Conservation (phyloP, 805 yeast species). For the Candida dajiaensis region DNA sequence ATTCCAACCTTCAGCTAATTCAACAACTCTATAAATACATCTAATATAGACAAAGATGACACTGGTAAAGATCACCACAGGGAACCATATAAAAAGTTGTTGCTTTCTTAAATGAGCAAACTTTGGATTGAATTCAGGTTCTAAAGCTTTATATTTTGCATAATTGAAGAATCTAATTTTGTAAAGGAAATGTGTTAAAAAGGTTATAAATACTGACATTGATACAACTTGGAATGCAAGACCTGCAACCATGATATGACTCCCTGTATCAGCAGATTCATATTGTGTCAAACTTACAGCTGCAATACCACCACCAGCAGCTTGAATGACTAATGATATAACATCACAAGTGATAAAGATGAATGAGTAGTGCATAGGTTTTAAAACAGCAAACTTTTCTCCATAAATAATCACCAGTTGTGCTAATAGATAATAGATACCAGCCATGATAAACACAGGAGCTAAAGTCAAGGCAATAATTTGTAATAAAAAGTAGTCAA, state of each 20-base stretch:
- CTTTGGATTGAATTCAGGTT: conserved; percentile 30
- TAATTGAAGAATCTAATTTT: conserved; percentile 28
- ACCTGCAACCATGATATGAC: conserved; percentile 72
- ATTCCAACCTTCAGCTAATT: conserved; percentile 65
- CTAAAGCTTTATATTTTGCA: conserved; percentile 21
- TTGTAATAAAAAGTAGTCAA: conserved; percentile 51
- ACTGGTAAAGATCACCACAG: conserved; percentile 39
- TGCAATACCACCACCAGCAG: conserved; percentile 50
- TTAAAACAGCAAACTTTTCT: conserved; percentile 39
- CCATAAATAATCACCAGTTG: conserved; percentile 62
- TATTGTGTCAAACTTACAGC: conserved; percentile 34
- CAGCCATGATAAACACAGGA: conserved; percentile 82
- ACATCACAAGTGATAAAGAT: conserved; percentile 67
- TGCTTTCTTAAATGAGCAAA: conserved; percentile 32
- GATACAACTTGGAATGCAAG: conserved; percentile 69
- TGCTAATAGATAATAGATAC: conserved; percentile 66
- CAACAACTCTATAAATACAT: conserved; percentile 68
- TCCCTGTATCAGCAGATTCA: conserved; percentile 38
- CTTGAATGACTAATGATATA: conserved; percentile 60
- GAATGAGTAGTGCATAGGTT: conserved; percentile 56
- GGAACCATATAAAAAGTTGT: conserved; percentile 35
- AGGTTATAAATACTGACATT: conserved; percentile 52
- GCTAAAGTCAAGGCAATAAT: conserved; percentile 61
- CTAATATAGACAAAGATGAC: conserved; percentile 55
- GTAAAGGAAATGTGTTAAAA: conserved; percentile 43